Conservation (phyloP, 495 filamentous ascomycete species). For the Tuber brumale region DNA sequence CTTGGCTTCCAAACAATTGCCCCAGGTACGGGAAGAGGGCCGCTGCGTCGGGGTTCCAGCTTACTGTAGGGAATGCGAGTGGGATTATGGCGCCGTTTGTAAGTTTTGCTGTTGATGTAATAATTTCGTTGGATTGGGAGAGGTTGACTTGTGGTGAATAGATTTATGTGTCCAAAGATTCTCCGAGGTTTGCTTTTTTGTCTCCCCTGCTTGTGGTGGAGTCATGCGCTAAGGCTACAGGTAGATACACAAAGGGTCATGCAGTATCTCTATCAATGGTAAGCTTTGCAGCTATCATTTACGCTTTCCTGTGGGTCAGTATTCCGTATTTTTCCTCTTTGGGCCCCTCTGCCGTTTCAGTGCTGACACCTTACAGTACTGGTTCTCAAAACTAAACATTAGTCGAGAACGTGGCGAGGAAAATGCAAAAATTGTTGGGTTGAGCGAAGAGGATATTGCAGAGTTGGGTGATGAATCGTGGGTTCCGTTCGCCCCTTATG, state of each 20-base stretch:
- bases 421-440: conserved; percentile 50
- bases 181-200: conserved; percentile 32
- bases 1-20: conserved; percentile 55
- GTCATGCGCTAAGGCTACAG: conserved; percentile 39
- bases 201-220: conserved; percentile 14
- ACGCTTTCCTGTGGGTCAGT: conserved; percentile 49
- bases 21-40: conserved; percentile 69
- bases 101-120: conserved; percentile 37
- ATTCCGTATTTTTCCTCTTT: not conserved
- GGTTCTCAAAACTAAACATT: conserved; percentile 52
- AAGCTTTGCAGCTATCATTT: conserved; percentile 48
- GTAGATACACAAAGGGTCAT: conserved; percentile 52
- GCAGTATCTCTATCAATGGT: conserved; percentile 53
- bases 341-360: not conserved
- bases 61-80: conserved; percentile 60
- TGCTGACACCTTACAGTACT: conserved; percentile 41
- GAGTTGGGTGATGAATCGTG: conserved; percentile 60
- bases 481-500: not conserved
- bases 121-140: conserved; percentile 23
- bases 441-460: conserved; percentile 59
- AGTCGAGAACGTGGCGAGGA: conserved; percentile 51
- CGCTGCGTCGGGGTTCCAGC: conserved; percentile 61
- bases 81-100: conserved; percentile 67
- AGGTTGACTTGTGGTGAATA: conserved; percentile 49
- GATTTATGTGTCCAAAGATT: conserved; percentile 26